Evolutionary conservation across 2,329 filamentous ascomycete species (phyloP).

Genomic region (Dichotomopilus funicola): DNA sequence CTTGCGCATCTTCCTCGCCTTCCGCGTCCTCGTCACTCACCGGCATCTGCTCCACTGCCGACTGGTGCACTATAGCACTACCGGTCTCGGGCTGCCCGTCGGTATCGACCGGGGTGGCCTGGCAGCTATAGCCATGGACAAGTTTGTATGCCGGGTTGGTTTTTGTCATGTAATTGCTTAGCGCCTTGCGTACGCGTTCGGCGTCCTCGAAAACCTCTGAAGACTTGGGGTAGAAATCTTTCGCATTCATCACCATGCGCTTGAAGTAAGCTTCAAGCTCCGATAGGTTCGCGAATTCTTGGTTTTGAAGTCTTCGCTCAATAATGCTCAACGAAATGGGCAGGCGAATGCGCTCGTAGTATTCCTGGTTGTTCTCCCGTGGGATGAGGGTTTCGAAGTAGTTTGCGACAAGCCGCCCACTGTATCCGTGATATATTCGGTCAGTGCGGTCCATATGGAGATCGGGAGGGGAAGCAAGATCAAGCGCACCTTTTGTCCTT

Average conservation of each 20-base stretch:
- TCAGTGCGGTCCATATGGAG: constrained; percentile 3
- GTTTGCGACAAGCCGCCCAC: constrained; percentile 66
- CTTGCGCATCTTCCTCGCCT: constrained; percentile 28
- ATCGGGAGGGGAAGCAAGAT: neutral
- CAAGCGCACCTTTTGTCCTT: constrained; percentile 67
- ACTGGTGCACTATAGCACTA: constrained; percentile 25
- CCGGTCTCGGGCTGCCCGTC: constrained; percentile 14
- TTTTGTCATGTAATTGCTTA: constrained; percentile 83
- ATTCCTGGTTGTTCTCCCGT: constrained; percentile 58
- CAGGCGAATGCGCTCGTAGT: constrained; percentile 70
- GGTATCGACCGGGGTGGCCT: constrained; percentile 58
- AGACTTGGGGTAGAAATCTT: constrained; percentile 70
- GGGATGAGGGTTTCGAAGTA: constrained; percentile 69
- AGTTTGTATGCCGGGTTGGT: constrained; percentile 76
- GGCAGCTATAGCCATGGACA: constrained; percentile 58
- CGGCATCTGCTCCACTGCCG: constrained; percentile 29
- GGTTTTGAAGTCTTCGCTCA: constrained; percentile 64
- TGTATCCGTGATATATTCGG: constrained; percentile 26
- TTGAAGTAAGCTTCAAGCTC: constrained; percentile 79
- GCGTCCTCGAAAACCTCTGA: constrained; percentile 75
- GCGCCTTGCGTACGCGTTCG: constrained; percentile 76
- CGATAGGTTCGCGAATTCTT: constrained; percentile 64
- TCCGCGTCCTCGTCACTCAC: constrained; percentile 28
- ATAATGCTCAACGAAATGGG: constrained; percentile 74
- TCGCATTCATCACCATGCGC: constrained; percentile 80